Conservation (phyloP, 768 basidiomycete genomes). For the Termitomyces heimii region DNA sequence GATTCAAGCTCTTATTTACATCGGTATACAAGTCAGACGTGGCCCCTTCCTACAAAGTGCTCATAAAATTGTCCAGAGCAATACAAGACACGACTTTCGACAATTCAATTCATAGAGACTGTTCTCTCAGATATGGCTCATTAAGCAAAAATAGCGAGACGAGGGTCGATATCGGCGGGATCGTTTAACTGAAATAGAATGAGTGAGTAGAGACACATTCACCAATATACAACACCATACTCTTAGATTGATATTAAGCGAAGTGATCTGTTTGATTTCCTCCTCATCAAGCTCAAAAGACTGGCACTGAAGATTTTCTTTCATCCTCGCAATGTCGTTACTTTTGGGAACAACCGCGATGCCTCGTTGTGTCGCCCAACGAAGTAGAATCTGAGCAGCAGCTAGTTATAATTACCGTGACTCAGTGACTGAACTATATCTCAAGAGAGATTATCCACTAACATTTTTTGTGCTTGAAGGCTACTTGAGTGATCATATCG, state of each 20-base stretch:
- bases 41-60: not conserved
- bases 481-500: conserved; percentile 35
- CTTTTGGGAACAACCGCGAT: conserved; percentile 77
- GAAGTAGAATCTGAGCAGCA: conserved; percentile 65
- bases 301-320: conserved; percentile 39
- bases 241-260: conserved; percentile 57
- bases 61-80: not conserved
- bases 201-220: conserved; percentile 2
- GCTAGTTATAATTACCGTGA: conserved; percentile 25
- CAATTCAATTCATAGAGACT: not conserved
- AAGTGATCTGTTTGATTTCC: conserved; percentile 52
- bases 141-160: conserved; percentile 68
- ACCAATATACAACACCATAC: conserved; percentile 31
- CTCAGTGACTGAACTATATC: not conserved
- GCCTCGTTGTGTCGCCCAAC: conserved; percentile 75
- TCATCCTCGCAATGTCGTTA: conserved; percentile 38
- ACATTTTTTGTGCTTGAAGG: conserved; percentile 51
- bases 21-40: not conserved
- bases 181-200: conserved; percentile 51
- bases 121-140: not conserved
- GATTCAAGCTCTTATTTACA: not conserved
- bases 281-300: conserved; percentile 46
- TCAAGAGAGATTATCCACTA: not conserved
- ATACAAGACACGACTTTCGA: conserved; percentile 1
- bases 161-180: conserved; percentile 60